These are phyloP conservation scores for Paramecium biaurelia DNA, from an alignment of 73 alveolate genomes.

Conservation along the genomic window DNA sequence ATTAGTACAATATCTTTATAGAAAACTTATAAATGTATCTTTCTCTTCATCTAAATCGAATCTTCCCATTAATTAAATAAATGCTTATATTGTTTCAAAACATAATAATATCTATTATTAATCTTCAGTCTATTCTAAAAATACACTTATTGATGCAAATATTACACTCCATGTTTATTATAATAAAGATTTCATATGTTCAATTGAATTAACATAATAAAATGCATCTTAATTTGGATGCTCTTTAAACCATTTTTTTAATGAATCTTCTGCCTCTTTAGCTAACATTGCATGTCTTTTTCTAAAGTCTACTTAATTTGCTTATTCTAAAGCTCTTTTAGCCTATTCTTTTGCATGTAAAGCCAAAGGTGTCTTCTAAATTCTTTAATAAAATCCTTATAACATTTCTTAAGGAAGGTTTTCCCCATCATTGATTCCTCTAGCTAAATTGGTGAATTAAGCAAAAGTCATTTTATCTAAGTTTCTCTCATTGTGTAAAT, in stretches of 20 bases:
- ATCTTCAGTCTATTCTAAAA: constrained; percentile 79
- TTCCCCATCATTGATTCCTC: constrained; percentile 80
- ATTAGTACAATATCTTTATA: constrained; percentile 71
- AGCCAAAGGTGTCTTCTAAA: constrained; percentile 90
- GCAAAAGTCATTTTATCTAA: constrained; percentile 82
- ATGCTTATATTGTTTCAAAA: constrained; percentile 75
- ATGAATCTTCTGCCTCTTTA: constrained; percentile 81
- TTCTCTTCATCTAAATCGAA: constrained; percentile 72
- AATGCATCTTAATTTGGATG: constrained; percentile 54
- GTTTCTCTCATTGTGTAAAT: constrained; percentile 93
- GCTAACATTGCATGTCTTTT: constrained; percentile 78
- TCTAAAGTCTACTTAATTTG: constrained; percentile 69
- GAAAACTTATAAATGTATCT: constrained; percentile 79
- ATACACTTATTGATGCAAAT: constrained; percentile 79
- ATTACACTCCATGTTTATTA: constrained; percentile 83
- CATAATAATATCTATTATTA: constrained; percentile 64
- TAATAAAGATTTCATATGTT: constrained; percentile 75
- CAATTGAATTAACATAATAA: constrained; percentile 67
- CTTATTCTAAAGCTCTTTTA: constrained; percentile 75
- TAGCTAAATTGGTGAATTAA: constrained; percentile 76
- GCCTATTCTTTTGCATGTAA: constrained; percentile 93
- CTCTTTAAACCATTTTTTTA: constrained; percentile 85
- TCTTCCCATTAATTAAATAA: constrained; percentile 75
- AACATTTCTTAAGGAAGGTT: constrained; percentile 80
- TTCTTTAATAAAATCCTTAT: constrained; percentile 79